Percentiles rank a stretch among this genome's conserved stretches.
phyloP scores from a whole-genome alignment of 257 asterid genomes.

The Euphrasia confusa region DNA sequence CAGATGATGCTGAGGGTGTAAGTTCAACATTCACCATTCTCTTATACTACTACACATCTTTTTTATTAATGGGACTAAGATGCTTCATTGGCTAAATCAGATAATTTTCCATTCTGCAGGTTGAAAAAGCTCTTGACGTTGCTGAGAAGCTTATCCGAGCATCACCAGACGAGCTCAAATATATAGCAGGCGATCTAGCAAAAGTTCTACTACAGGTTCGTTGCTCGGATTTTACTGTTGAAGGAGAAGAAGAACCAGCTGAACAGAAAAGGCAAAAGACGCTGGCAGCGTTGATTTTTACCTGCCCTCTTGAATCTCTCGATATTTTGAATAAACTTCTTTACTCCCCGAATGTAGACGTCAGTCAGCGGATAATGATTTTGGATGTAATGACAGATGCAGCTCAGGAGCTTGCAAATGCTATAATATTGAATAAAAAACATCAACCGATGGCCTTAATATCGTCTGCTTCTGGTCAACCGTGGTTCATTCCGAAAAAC shows the following conservation, averaged over 20 bases:
- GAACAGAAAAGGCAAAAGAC: slow-evolving; percentile 85
- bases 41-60: slow-evolving; percentile 6
- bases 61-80: slow-evolving; percentile 10
- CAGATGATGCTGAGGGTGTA: slow-evolving; percentile 92
- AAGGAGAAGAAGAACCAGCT: slow-evolving; percentile 88
- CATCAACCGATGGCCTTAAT: slow-evolving; percentile 37
- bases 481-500: slow-evolving; percentile 78
- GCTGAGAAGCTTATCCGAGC: slow-evolving; percentile 91
- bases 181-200: slow-evolving; percentile 64
- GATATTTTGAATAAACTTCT: slow-evolving; percentile 63
- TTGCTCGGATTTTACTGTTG: slow-evolving; percentile 66
- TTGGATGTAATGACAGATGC: slow-evolving; percentile 84
- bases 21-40: slow-evolving; percentile 32
- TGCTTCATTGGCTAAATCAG: slow-evolving; percentile 13
- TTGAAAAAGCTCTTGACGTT: slow-evolving; percentile 80
- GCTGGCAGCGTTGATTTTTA: slow-evolving; percentile 65
- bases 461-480: slow-evolving; percentile 56
- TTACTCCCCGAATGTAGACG: slow-evolving; percentile 81
- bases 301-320: slow-evolving; percentile 71
- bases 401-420: slow-evolving; percentile 80
- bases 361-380: slow-evolving; percentile 88
- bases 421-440: slow-evolving; percentile 39
- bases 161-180: slow-evolving; percentile 86
- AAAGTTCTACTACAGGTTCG: slow-evolving; percentile 76
- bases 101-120: slow-evolving; percentile 43